phyloP scores from a whole-genome alignment of 1,284 basidiomycete genomes.

The Tylopilus orsonianus region DNA sequence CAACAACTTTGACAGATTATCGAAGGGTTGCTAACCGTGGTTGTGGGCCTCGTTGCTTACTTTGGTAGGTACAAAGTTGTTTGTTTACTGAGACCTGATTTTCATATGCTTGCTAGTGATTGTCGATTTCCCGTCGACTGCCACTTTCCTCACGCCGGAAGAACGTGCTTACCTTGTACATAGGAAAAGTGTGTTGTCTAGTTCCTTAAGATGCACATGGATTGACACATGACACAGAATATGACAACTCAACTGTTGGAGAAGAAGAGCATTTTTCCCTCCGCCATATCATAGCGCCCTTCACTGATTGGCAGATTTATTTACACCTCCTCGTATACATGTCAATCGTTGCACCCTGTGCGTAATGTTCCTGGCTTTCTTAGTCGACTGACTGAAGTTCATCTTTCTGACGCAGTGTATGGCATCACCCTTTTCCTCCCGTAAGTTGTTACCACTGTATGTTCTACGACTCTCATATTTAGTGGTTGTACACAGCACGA shows the following conservation, averaged over 20 bases:
- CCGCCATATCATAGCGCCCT: conserved; percentile 52
- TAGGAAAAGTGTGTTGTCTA: conserved; percentile 52
- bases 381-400: conserved; percentile 1
- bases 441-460: conserved; percentile 36
- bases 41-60: conserved; percentile 33
- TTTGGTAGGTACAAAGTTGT: conserved; percentile 23
- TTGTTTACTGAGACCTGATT: background rate
- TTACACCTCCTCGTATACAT: conserved; percentile 48
- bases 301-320: conserved; percentile 64
- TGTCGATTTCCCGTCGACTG: conserved; percentile 46
- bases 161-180: conserved; percentile 46
- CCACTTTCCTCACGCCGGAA: conserved; percentile 46
- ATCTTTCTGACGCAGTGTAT: conserved; percentile 37
- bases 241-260: conserved; percentile 63
- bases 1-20: conserved; percentile 35
- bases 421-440: conserved; percentile 69
- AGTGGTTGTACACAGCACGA: conserved; percentile 44
- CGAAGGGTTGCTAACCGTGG: conserved; percentile 41
- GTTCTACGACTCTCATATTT: background rate
- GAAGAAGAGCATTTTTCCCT: conserved; percentile 61
- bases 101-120: conserved; percentile 32
- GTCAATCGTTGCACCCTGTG: conserved; percentile 58
- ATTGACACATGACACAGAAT: conserved; percentile 29
- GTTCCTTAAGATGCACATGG: background rate
- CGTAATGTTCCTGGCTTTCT: conserved; percentile 25